These are phyloP conservation scores for Venustampulla echinocandica DNA, from an alignment of 495 filamentous ascomycete species.

Conservation along the genomic window DNA sequence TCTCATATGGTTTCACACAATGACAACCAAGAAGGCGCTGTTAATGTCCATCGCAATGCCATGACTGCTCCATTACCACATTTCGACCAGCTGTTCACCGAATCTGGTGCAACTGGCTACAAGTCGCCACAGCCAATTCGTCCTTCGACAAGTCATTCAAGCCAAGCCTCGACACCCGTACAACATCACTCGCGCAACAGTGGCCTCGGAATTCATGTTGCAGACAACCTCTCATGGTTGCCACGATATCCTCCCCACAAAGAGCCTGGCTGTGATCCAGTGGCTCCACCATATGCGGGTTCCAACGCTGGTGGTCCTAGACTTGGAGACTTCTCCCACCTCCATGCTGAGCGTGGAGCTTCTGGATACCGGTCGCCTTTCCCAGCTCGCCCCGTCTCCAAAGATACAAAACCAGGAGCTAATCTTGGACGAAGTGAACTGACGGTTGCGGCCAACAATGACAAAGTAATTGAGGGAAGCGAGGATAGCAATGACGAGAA, in stretches of 20 bases:
- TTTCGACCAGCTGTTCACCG: constrained; percentile 12
- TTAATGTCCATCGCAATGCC: not conserved
- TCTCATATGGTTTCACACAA: not conserved
- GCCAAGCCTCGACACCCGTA: not conserved
- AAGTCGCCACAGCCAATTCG: constrained; percentile 9
- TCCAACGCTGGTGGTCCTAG: not conserved
- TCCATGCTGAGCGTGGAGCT: constrained; percentile 3
- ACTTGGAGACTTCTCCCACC: constrained; percentile 6
- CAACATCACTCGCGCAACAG: not conserved
- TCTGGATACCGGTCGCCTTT: constrained; percentile 3
- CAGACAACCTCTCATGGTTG: not conserved
- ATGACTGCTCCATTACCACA: not conserved
- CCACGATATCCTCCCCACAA: not conserved
- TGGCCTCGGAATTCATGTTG: not conserved
- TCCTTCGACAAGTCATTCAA: not conserved
- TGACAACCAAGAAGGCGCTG: not conserved
- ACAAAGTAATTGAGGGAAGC: not conserved
- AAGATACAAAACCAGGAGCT: not conserved
- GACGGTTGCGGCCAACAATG: constrained; percentile 1
- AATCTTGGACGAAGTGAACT: not conserved
- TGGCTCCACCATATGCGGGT: too few species aligned
- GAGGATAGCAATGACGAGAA: constrained; percentile 4
- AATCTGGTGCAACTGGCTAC: constrained; percentile 11
- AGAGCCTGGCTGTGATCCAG: not conserved
- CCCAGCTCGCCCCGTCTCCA: not conserved